Conservation (phyloP, 2,329 filamentous ascomycete species). For the Boeremia exigua region DNA sequence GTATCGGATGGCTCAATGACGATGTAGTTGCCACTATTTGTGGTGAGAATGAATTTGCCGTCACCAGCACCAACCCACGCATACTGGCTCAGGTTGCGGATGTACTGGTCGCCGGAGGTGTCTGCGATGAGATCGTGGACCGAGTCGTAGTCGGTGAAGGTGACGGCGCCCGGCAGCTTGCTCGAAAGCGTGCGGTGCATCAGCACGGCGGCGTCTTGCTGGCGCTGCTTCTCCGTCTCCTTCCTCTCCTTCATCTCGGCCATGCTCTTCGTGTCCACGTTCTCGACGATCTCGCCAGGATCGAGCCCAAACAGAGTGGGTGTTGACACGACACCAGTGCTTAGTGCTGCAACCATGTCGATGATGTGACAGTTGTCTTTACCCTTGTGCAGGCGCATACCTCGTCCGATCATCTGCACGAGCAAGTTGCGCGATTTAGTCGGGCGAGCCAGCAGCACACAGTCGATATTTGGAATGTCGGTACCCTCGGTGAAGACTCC, state of each 20-base stretch:
- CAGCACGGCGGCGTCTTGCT: slow-evolving; percentile 74
- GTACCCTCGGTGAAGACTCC: slow-evolving; percentile 97
- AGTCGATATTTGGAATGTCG: slow-evolving; percentile 97
- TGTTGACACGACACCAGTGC: slow-evolving; percentile 84
- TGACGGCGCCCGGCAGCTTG: slow-evolving; percentile 60
- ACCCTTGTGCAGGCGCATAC: slow-evolving; percentile 79
- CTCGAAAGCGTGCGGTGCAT: slow-evolving; percentile 22
- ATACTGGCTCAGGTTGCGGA: slow-evolving; percentile 74
- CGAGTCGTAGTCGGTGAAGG: slow-evolving; percentile 89
- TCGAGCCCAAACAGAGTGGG: slow-evolving; percentile 94
- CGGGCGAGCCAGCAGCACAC: slow-evolving; percentile 83
- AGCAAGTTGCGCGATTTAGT: slow-evolving; percentile 92
- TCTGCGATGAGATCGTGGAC: slow-evolving; percentile 91
- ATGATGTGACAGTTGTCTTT: slow-evolving; percentile 94
- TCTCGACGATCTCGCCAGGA: slow-evolving; percentile 75
- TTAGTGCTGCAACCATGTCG: slow-evolving; percentile 89
- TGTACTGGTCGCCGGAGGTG: slow-evolving; percentile 76
- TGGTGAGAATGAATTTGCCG: slow-evolving; percentile 73
- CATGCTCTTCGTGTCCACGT: slow-evolving; percentile 69
- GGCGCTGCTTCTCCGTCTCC: slow-evolving; percentile 50
- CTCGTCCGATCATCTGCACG: slow-evolving; percentile 96
- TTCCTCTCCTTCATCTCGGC: slow-evolving; percentile 59
- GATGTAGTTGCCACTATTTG: slow-evolving; percentile 65
- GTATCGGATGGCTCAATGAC: slow-evolving; percentile 57
- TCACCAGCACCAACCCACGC: slow-evolving; percentile 83